Base-by-base conservation (phyloP, 331 rosid genomes). In the Pyrus hybrid region DNA sequence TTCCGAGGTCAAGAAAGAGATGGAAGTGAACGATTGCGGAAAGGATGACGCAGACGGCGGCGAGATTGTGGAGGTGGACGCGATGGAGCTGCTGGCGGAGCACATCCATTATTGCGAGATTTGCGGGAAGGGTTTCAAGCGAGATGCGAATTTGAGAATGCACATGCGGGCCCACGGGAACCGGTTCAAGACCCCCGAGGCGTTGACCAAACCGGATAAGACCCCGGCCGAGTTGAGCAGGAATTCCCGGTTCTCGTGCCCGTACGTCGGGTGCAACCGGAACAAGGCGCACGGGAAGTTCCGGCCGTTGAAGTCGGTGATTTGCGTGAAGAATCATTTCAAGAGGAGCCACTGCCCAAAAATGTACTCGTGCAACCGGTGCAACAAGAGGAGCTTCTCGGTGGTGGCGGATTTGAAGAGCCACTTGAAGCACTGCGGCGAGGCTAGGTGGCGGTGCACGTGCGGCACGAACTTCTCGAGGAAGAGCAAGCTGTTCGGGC, bases 161-260 rank as follows among this genome's bases (percentile, higher is more conserved):
- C 97, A 92, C 75, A 92, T 85, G 96, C 83, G 97, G 3, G 90
- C 97, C 4, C 97, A 92, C 67, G 96, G 97, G 26, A 84, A 88
- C 63, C 84, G 58, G 66, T 89, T 86, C 86, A 92, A 88, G 64
- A 86, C 93, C 4, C 82, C 63, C 0, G 92, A 90, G 75, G 91
- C 96, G 8, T 63, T 90, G 6, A 86, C 90, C 29, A 87, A 82
- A 71, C 96, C 93, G 13, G 35, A n/a, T 6, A 23, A 13, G 6
- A 51, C 13, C 1, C 5, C 67, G 25, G 3, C 28, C 22, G 78
- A n/a, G 26, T 35, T 23, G 65, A 76, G 60, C 73, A 68, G 73
- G 67, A 53, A 49, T 11, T 30, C 69, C 49, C 68, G 80, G 33
- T 92, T 92, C 62, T 92, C 96, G 25, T 92, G 97, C 63, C 97